Evolutionary conservation across 2,329 filamentous ascomycete genomes (phyloP), one percentile per base, ranked within the genome.

Genomic region (Microsporum audouinii): DNA sequence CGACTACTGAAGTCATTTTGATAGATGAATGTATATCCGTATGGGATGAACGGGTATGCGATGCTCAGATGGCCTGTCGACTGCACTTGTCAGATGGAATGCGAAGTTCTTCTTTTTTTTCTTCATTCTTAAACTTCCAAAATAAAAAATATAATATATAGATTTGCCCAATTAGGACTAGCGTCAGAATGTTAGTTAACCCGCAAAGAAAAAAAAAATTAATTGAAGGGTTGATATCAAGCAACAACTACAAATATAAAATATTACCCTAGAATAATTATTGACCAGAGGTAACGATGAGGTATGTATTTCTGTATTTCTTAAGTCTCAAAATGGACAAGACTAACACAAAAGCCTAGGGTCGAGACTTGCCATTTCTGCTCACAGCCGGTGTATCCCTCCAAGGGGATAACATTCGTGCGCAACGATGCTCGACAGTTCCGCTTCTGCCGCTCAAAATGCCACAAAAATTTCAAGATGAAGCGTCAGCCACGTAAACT

Each of bases 401-500:
- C 79, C 66, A 85, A 83, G 73, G 79, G 82, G 63, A 88, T 87
- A 66, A 86, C 83, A 65, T 87, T 88, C 69, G 80, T 86, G 66
- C 81, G 82, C 71, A 85, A 84, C 74, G 84, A 87, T 74, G 84
- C 83, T 65, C 82, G 82, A 67, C 73, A 80, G 64, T 87, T 88
- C 74, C 79, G 82, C 59, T 88, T 88, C 76, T 88, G 85, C 77
- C 81, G 84, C 57, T 81, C 77, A 56, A 85, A 85, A 79, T 85
- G 82, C 75, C 85, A 87, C 76, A 86, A 85, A 71, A 87, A 85
- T 75, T 95, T 95, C 84, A 94, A 95, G 79, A 95, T 95, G 89
- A 96, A 96, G 88, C 87, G 94, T 67, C 96, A 97, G 78, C 91
- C 92, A 39, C 86, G 92, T 74, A 96, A 96, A 77, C 84, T 97